Percentiles rank a stretch among this genome's conserved stretches.
Evolutionary conservation across 2,329 filamentous ascomycete genomes (phyloP).

Genomic region (Neonectria coccinea): DNA sequence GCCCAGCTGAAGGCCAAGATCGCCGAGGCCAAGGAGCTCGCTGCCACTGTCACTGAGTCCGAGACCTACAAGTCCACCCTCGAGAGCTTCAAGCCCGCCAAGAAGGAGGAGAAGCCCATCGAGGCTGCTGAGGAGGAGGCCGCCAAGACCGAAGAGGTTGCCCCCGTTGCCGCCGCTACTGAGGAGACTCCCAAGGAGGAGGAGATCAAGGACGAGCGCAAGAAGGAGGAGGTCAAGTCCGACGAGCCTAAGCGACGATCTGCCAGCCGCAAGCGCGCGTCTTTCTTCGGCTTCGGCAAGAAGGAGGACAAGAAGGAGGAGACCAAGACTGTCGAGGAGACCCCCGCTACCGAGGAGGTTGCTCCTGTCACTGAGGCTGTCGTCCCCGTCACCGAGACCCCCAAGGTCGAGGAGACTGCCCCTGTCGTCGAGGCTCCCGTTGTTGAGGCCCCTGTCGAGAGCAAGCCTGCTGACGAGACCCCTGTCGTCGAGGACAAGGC

Average conservation of each 20-base stretch:
- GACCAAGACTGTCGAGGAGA: constrained; percentile 52
- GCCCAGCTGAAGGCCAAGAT: constrained; percentile 84
- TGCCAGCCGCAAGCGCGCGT: constrained; percentile 73
- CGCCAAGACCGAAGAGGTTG: constrained; percentile 38
- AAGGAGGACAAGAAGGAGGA: constrained; percentile 65
- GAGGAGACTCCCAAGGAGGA: constrained; percentile 53
- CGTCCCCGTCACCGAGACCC: constrained; percentile 34
- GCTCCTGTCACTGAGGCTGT: constrained; percentile 36
- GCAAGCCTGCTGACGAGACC: constrained; percentile 51
- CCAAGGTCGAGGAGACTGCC: constrained; percentile 48
- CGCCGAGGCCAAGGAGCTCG: constrained; percentile 85
- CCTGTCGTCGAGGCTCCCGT: constrained; percentile 52
- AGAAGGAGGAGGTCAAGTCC: constrained; percentile 63
- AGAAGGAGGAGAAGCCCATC: constrained; percentile 58
- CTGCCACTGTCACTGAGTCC: constrained; percentile 77
- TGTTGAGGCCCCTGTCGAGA: constrained; percentile 30
- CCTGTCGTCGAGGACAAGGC: constrained; percentile 50
- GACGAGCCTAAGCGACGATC: constrained; percentile 73
- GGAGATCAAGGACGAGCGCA: constrained; percentile 50
- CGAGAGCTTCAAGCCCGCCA: constrained; percentile 72
- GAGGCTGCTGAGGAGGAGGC: constrained; percentile 50
- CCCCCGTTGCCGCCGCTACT: constrained; percentile 37
- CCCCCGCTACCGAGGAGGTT: constrained; percentile 39
- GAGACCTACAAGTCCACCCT: constrained; percentile 91
- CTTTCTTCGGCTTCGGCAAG: constrained; percentile 72